Percentiles rank a stretch among this genome's conserved stretches.
phyloP scores from a whole-genome alignment of 164 flowering plant species.

The Berberis vulgaris region DNA sequence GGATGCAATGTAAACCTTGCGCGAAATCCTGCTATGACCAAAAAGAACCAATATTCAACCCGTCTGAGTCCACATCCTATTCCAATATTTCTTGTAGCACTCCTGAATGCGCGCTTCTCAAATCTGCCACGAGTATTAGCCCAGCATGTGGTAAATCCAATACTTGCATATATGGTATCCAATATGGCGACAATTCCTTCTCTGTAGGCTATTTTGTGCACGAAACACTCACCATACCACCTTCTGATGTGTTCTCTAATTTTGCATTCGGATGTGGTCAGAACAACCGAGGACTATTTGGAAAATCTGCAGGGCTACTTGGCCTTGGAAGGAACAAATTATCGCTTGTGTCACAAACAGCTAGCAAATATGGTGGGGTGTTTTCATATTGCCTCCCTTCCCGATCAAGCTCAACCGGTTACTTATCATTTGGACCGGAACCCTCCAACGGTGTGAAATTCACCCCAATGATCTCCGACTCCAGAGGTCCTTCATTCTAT shows the following conservation, averaged over 20 bases:
- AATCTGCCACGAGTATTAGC: conserved; percentile 13
- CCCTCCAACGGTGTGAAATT: too few species aligned
- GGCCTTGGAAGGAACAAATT: too few species aligned
- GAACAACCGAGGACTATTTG: too few species aligned
- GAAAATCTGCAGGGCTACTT: too few species aligned
- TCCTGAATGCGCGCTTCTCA: conserved; percentile 18
- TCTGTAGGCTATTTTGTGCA: conserved; percentile 27
- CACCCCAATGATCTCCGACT: too few species aligned
- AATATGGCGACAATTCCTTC: conserved; percentile 31
- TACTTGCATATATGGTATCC: conserved; percentile 27
- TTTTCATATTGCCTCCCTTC: too few species aligned
- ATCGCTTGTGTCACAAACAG: too few species aligned
- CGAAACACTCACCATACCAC: conserved; percentile 28
- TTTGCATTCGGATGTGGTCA: conserved; percentile 48
- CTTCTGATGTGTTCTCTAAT: conserved; percentile 16
- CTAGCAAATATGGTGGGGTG: too few species aligned
- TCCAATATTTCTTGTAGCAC: conserved; percentile 21
- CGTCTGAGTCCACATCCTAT: conserved; percentile 24
- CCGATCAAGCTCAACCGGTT: too few species aligned
- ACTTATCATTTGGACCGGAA: too few species aligned
- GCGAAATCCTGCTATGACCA: conserved; percentile 19
- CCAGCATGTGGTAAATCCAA: conserved; percentile 21
- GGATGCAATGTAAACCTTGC: conserved; percentile 62
- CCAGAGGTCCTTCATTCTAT: too few species aligned
- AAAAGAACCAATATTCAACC: conserved; percentile 25